Conservation (phyloP, 495 filamentous ascomycete species). For the Penicillium malachiteum region DNA sequence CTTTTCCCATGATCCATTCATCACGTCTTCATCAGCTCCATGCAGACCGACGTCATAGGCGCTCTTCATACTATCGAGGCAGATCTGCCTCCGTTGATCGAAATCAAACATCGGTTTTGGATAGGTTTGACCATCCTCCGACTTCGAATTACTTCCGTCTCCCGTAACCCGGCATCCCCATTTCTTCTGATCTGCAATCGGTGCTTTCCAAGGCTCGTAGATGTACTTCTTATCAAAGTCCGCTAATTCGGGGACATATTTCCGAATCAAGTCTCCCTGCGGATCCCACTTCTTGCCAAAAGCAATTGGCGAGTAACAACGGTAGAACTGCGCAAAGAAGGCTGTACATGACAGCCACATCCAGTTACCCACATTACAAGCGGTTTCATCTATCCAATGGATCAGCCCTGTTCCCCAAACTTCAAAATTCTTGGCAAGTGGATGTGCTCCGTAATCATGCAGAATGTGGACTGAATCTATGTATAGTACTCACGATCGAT, state of each 20-base stretch:
- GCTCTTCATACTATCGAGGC: constrained; percentile 62
- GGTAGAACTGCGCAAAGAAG: constrained; percentile 64
- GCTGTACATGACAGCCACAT: constrained; percentile 74
- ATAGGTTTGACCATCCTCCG: constrained; percentile 46
- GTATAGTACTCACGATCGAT: constrained; percentile 50
- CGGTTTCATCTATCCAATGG: constrained; percentile 52
- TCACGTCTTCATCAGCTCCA: constrained; percentile 56
- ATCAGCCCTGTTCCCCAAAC: background rate
- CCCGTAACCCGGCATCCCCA: constrained; percentile 57
- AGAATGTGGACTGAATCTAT: too few species aligned
- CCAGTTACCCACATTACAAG: constrained; percentile 71
- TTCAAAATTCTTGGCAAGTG: background rate
- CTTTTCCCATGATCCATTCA: constrained; percentile 61
- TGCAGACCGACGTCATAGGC: constrained; percentile 62
- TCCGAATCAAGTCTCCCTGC: constrained; percentile 56
- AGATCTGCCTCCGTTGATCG: constrained; percentile 52
- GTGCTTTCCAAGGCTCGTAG: constrained; percentile 72
- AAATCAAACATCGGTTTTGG: constrained; percentile 76
- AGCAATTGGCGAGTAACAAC: constrained; percentile 63
- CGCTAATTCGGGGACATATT: constrained; percentile 62
- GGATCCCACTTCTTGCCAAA: constrained; percentile 69
- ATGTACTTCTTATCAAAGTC: constrained; percentile 63
- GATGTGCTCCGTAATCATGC: background rate
- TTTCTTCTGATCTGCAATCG: constrained; percentile 56
- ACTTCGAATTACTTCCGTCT: constrained; percentile 37